Percentiles rank a stretch among this genome's conserved stretches.
Evolutionary conservation across 1,139 yeast genomes (phyloP).

Genomic region (Kazachstania sp.): DNA sequence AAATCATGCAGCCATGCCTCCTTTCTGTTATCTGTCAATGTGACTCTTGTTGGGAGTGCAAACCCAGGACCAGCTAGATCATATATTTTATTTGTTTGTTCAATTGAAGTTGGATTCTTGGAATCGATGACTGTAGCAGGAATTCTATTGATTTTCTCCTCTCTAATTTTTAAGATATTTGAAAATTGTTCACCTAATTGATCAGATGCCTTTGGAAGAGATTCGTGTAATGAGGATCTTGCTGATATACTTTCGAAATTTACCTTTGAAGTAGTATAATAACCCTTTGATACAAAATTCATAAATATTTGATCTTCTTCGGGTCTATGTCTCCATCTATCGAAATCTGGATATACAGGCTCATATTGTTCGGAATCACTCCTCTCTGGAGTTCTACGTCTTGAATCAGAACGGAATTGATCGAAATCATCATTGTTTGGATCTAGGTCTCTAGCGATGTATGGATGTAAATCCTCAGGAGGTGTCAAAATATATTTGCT

Average conservation of each 20-base stretch:
- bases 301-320: constrained; percentile 46
- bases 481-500: constrained; percentile 27
- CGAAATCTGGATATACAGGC: constrained; percentile 58
- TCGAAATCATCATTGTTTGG: not conserved
- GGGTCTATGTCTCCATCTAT: constrained; percentile 64
- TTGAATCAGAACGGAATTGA: not conserved
- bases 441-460: constrained; percentile 10
- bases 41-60: constrained; percentile 45
- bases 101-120: not conserved
- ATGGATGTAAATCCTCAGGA: constrained; percentile 30
- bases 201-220: constrained; percentile 43
- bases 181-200: constrained; percentile 56
- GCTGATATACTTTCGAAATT: constrained; percentile 52
- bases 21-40: constrained; percentile 75
- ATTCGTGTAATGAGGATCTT: constrained; percentile 39
- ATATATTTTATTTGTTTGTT: constrained; percentile 7
- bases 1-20: constrained; percentile 81
- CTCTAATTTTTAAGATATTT: constrained; percentile 57
- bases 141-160: constrained; percentile 60
- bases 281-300: constrained; percentile 51
- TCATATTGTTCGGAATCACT: constrained; percentile 1
- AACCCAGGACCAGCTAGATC: constrained; percentile 28
- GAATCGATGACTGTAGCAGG: constrained; percentile 26
- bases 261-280: constrained; percentile 46
- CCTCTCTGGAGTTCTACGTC: not conserved